Conservation (phyloP, 2,329 filamentous ascomycete genomes). For the Xylariaceae sp. region DNA sequence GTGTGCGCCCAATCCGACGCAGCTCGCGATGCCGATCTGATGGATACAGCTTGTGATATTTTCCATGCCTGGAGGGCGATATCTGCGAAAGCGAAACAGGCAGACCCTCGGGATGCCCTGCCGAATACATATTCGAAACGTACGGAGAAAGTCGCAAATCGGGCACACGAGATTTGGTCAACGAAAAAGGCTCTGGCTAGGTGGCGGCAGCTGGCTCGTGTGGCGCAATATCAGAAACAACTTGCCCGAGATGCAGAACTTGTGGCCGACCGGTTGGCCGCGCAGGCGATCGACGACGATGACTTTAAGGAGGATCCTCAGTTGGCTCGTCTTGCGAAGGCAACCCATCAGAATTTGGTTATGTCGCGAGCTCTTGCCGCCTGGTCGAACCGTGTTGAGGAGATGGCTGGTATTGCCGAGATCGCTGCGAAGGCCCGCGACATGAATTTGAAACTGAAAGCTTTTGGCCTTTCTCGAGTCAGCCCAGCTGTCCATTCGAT, state of each 20-base stretch:
- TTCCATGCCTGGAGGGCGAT: conserved; percentile 27
- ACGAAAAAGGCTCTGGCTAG: conserved; percentile 23
- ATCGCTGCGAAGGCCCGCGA: conserved; percentile 29
- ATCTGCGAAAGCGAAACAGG: conserved; percentile 21
- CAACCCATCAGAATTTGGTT: conserved; percentile 27
- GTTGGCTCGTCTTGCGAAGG: conserved; percentile 28
- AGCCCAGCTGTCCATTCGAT: conserved; percentile 7
- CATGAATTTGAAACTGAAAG: conserved; percentile 30
- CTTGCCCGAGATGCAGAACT: conserved; percentile 17
- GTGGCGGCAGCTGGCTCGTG: conserved; percentile 26
- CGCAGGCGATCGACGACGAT: conserved; percentile 11
- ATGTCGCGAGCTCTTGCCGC: conserved; percentile 29
- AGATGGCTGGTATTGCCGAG: conserved; percentile 28
- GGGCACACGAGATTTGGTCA: conserved; percentile 27
- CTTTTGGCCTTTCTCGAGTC: conserved; percentile 23
- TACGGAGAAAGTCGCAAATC: conserved; percentile 28
- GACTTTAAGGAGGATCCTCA: conserved; percentile 23
- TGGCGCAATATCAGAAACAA: conserved; percentile 17
- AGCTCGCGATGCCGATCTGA: conserved; percentile 24
- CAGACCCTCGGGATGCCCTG: conserved; percentile 21
- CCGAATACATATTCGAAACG: conserved; percentile 30
- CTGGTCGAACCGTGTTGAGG: conserved; percentile 31
- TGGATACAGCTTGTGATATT: conserved; percentile 22
- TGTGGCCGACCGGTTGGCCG: conserved; percentile 4
- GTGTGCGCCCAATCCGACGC: conserved; percentile 24